A percentile compares a stretch with the other conserved stretches of the same genome.
phyloP scores from a whole-genome alignment of 2,329 filamentous ascomycete species.

The Aspergillus pseudoviridinutans region DNA sequence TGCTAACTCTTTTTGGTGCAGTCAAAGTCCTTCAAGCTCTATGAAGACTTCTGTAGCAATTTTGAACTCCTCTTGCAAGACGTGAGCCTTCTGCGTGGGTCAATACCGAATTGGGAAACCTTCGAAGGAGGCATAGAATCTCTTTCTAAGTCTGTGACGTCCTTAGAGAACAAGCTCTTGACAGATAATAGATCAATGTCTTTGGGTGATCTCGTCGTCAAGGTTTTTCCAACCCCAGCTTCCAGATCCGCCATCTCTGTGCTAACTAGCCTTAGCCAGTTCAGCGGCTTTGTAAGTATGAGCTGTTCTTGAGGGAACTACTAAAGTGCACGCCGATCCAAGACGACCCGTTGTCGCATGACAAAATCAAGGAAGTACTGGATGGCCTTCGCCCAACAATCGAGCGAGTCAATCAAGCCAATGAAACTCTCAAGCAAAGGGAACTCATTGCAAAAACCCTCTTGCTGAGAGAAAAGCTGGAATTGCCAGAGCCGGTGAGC shows the following conservation, averaged over 20 bases:
- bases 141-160: conserved; percentile 69
- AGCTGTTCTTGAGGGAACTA: conserved; percentile 78
- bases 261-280: conserved; percentile 63
- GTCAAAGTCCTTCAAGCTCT: conserved; percentile 78
- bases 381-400: conserved; percentile 70
- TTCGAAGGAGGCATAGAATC: conserved; percentile 85
- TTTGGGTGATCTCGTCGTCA: conserved; percentile 82
- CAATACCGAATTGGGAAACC: conserved; percentile 68
- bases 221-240: conserved; percentile 51
- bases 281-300: conserved; percentile 87
- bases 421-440: conserved; percentile 67
- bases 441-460: conserved; percentile 75
- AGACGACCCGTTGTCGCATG: conserved; percentile 80
- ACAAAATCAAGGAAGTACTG: conserved; percentile 71
- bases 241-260: background rate
- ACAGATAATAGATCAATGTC: conserved; percentile 72
- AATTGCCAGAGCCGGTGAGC: conserved; percentile 67
- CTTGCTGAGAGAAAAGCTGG: conserved; percentile 75
- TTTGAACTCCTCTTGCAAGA: conserved; percentile 83
- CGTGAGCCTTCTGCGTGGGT: conserved; percentile 63
- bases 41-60: conserved; percentile 88
- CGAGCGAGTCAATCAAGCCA: conserved; percentile 77
- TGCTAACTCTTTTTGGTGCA: conserved; percentile 49
- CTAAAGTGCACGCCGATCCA: conserved; percentile 76
- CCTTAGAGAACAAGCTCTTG: conserved; percentile 61